A percentile compares a stretch with the other conserved stretches of the same genome.
phyloP scores from a whole-genome alignment of 2,329 filamentous ascomycete genomes.

The Penicillium sp. region DNA sequence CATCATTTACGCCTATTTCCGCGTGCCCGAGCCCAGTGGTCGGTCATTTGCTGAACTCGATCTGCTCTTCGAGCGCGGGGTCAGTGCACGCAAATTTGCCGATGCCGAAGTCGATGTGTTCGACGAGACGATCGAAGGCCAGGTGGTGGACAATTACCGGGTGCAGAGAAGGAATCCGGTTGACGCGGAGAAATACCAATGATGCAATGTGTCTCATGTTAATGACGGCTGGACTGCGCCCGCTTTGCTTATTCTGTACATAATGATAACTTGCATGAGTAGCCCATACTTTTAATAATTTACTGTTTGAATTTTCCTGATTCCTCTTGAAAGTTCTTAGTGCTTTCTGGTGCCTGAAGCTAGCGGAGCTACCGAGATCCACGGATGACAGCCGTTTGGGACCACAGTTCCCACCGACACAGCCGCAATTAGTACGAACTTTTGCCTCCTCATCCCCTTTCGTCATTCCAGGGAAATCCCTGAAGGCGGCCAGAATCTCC shows the following conservation, averaged over 20 bases:
- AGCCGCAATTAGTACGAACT: constrained; percentile 8
- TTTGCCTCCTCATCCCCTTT: neutral
- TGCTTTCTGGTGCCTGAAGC: neutral
- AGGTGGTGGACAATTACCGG: constrained; percentile 30
- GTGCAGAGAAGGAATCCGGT: constrained; percentile 51
- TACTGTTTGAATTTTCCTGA: neutral
- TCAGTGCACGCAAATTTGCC: constrained; percentile 72
- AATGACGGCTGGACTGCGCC: constrained; percentile 8
- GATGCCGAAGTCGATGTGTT: constrained; percentile 57
- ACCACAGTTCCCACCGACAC: constrained; percentile 3
- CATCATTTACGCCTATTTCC: constrained; percentile 77
- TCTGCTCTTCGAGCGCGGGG: constrained; percentile 71
- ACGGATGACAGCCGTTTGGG: constrained; percentile 20
- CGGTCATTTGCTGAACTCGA: constrained; percentile 85
- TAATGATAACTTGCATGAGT: constrained; percentile 10
- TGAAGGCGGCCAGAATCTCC: neutral
- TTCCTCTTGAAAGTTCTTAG: neutral
- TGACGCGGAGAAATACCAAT: constrained; percentile 52
- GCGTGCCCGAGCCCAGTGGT: constrained; percentile 74
- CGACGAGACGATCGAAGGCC: constrained; percentile 35
- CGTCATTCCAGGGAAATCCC: neutral
- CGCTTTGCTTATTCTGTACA: constrained; percentile 5
- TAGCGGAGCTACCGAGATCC: constrained; percentile 3
- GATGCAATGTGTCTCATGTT: constrained; percentile 20
- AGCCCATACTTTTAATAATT: constrained; percentile 1